Base-by-base conservation (phyloP, 768 basidiomycete genomes). In the Chlorophyllum brunneum region DNA sequence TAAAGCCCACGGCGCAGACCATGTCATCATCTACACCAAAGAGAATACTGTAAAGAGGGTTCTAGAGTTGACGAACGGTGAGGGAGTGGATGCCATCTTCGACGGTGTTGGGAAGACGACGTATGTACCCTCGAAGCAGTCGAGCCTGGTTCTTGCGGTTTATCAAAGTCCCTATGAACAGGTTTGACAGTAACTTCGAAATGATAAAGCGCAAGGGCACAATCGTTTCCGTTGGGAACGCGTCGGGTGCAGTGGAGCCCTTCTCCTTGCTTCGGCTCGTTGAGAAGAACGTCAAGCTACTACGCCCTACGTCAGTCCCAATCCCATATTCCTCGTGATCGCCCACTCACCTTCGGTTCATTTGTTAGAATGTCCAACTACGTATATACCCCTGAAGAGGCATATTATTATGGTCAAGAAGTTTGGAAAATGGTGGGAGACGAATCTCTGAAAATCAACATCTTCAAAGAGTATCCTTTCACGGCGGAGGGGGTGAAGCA, bases 21-120 rank as follows among this genome's bases (percentile, higher is more conserved):
- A 95, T 63, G 92, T 97, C 43, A 85, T 98, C 55, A 65, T 94
- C 34, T 93, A 92, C 67, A 80, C 79, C 9, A 72, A 77, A 40
- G 88, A 91, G 61, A 78, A 91, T 54, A 86, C 86, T 0, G 85
- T 90, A 9, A 63, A 85, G 57, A 77, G 83, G 39, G 88, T 90
- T 13, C 65, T 85, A 48, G 83, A 88, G 59, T 67, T 92, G 48
- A 92, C 92, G 0, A 81, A 81, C 36, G 89, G 88, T 5, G 76
- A 83, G 58, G 90, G 92, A 13, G 89, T 93, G 4, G 80, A 95
- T 56, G 95, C 82, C 13, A 80, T 92, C 20, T 95, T 87, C 61
- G 95, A 99, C 61, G 95, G 95, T 24, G 92, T 99, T n/a, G 95
- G 95, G 1, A 95, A 90, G 72, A 89, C 92, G 65, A 98, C 94